Evolutionary conservation across 345 rosid species (phyloP).

Genomic region (Melastoma malabathricum): DNA sequence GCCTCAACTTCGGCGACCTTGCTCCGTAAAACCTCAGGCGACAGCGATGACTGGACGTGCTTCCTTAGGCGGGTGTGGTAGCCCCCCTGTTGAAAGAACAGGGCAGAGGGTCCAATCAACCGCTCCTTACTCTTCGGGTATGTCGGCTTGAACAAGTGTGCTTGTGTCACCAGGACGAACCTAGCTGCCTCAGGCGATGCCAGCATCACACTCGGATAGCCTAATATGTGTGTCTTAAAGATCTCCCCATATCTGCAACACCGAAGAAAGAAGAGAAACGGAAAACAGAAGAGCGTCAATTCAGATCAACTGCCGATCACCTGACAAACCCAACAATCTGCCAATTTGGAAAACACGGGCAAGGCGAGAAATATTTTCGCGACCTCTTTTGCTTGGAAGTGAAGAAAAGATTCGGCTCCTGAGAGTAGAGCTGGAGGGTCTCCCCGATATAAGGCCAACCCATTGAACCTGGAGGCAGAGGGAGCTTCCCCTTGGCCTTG

Average conservation of each 20-base stretch:
- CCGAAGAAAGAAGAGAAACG: conserved; percentile 1
- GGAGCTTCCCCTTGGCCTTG: conserved; percentile 1
- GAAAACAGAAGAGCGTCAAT: background rate
- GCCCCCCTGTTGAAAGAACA: conserved; percentile 82
- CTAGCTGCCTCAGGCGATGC: conserved; percentile 83
- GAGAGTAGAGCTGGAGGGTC: conserved; percentile 58
- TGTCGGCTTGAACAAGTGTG: conserved; percentile 80
- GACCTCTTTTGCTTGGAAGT: conserved; percentile 48
- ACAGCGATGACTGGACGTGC: conserved; percentile 51
- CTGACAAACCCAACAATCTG: background rate
- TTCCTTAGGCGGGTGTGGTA: conserved; percentile 61
- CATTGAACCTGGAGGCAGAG: conserved; percentile 68
- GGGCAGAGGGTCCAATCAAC: conserved; percentile 67
- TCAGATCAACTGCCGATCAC: background rate
- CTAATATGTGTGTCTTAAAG: conserved; percentile 80
- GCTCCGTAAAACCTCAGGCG: conserved; percentile 37
- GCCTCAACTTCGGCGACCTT: conserved; percentile 47
- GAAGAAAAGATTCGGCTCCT: conserved; percentile 52
- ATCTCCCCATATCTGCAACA: conserved; percentile 64
- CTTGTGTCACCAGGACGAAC: conserved; percentile 51
- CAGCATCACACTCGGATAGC: conserved; percentile 88
- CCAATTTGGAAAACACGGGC: background rate
- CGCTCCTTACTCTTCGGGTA: conserved; percentile 87
- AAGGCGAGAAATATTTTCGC: background rate
- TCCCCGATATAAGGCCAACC: conserved; percentile 67